phyloP scores from a whole-genome alignment of 2,329 filamentous ascomycete genomes.

The Microascus cirrosus region DNA sequence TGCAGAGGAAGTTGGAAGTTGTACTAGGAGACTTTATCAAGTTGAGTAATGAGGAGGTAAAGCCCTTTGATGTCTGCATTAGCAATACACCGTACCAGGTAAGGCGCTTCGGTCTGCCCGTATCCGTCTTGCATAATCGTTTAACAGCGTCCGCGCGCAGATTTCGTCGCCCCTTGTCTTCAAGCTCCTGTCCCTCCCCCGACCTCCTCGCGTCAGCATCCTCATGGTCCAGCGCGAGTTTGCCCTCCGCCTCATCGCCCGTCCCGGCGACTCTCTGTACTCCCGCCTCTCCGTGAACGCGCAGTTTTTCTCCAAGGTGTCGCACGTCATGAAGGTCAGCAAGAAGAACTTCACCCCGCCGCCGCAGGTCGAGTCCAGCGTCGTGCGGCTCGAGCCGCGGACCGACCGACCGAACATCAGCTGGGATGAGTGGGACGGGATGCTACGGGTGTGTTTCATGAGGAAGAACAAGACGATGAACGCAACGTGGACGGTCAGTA shows the following conservation, averaged over 20 bases:
- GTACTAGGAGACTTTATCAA: constrained; percentile 87
- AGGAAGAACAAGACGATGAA: constrained; percentile 86
- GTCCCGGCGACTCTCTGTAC: constrained; percentile 81
- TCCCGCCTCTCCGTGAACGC: constrained; percentile 85
- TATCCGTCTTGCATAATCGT: not conserved
- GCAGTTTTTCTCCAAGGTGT: constrained; percentile 66
- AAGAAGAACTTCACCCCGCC: constrained; percentile 95
- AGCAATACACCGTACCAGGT: constrained; percentile 55
- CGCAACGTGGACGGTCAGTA: constrained; percentile 69
- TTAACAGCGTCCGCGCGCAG: constrained; percentile 22
- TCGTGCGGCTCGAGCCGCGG: constrained; percentile 85
- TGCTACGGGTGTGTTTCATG: constrained; percentile 60
- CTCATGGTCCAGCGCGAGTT: constrained; percentile 98
- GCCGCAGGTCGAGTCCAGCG: constrained; percentile 82
- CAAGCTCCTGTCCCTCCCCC: constrained; percentile 71
- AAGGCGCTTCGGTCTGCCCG: constrained; percentile 7
- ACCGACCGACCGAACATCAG: constrained; percentile 69
- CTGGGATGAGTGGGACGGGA: constrained; percentile 91
- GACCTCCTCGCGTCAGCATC: constrained; percentile 71
- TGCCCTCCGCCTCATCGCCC: constrained; percentile 77
- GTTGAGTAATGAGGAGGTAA: constrained; percentile 51
- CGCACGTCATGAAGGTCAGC: constrained; percentile 83
- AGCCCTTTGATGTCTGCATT: constrained; percentile 74
- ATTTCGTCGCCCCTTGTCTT: constrained; percentile 91
- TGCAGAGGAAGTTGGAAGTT: constrained; percentile 75